Percentiles rank a stretch among this genome's conserved stretches.
phyloP scores from a whole-genome alignment of 129 eudicot species.

The Daucus carota region DH1_v3.0 NC_030383.2:40245501-40246000 shows the following conservation, averaged over 20 bases:
- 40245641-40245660: background rate
- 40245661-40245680: background rate
- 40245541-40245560: background rate
- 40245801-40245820: too few relatives aligned
- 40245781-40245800: too few relatives aligned
- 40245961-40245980: too few relatives aligned
- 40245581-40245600: background rate
- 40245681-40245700: background rate
- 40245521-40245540: background rate
- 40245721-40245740: background rate
- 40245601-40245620: background rate
- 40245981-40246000: too few relatives aligned
- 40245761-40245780: too few relatives aligned
- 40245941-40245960: too few relatives aligned
- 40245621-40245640: background rate
- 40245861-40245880: too few relatives aligned
- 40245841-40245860: too few relatives aligned
- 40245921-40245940: too few relatives aligned
- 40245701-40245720: background rate
- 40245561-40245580: background rate
- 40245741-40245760: background rate
- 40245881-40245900: too few relatives aligned
- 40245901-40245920: too few relatives aligned
- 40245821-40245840: too few relatives aligned
- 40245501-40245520: slow-evolving; percentile 1